phyloP scores from a whole-genome alignment of 352 stramenopile species.

The Phytopythium vexans region DNA sequence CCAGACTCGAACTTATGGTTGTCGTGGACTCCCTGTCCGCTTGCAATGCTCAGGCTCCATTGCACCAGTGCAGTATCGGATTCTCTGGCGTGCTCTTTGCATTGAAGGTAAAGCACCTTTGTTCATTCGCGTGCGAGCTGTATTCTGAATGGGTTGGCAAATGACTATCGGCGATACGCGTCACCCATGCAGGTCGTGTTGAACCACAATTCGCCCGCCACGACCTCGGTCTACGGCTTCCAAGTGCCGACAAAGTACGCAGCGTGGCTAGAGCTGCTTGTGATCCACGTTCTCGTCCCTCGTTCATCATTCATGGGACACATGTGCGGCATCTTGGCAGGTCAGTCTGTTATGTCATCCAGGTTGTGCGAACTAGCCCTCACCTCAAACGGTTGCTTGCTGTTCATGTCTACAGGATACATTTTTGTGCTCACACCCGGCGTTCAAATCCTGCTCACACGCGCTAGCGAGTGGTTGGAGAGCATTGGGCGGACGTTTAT shows the following conservation, averaged over 20 bases:
- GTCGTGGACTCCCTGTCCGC: neutral
- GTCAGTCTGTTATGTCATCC: conserved; percentile 18
- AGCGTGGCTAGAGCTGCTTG: conserved; percentile 84
- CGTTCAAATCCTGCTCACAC: conserved; percentile 14
- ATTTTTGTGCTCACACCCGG: conserved; percentile 25
- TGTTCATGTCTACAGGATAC: conserved; percentile 14
- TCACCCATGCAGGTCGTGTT: conserved; percentile 63
- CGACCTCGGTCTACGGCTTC: conserved; percentile 65
- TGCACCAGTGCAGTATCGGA: conserved; percentile 65
- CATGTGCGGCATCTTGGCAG: conserved; percentile 82
- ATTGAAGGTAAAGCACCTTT: conserved; percentile 48
- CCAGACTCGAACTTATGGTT: conserved; percentile 1
- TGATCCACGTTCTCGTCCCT: conserved; percentile 81
- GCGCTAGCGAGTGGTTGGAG: neutral
- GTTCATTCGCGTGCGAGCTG: neutral
- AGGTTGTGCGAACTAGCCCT: neutral
- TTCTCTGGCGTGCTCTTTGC: conserved; percentile 80
- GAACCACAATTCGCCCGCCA: conserved; percentile 67
- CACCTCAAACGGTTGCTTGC: neutral
- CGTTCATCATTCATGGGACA: conserved; percentile 84
- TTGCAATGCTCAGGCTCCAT: conserved; percentile 17
- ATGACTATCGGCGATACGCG: conserved; percentile 16
- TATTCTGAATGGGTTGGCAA: neutral
- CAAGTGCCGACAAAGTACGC: conserved; percentile 84
- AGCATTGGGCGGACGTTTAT: too few relatives aligned